Conservation (phyloP, 192 early-diverging fungal species). For the Physocladia obscura region DNA sequence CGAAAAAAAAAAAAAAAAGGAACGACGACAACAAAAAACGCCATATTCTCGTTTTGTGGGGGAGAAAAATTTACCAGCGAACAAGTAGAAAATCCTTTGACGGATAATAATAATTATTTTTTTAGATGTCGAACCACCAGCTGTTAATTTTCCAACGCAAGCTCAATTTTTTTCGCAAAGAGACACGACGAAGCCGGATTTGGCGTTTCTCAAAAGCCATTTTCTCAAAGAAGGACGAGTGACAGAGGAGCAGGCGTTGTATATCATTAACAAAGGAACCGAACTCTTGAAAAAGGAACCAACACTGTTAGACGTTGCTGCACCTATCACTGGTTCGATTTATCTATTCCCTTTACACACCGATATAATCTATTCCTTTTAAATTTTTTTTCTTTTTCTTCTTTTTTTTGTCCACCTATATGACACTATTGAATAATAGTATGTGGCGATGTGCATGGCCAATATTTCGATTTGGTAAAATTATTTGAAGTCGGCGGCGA, state of each 20-base stretch:
- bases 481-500: conserved; percentile 96
- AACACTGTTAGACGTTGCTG: conserved; percentile 84
- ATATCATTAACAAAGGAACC: conserved; percentile 81
- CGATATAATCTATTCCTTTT: no score
- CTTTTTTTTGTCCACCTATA: not conserved
- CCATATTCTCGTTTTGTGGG: not conserved
- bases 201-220: conserved; percentile 82
- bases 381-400: not conserved
- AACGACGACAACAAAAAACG: not conserved
- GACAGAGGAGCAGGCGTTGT: conserved; percentile 87
- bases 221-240: conserved; percentile 92
- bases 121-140: conserved; percentile 61
- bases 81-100: not conserved
- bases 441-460: conserved; percentile 97
- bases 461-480: conserved; percentile 96
- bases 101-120: not conserved
- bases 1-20: not conserved
- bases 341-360: not conserved
- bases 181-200: conserved; percentile 72
- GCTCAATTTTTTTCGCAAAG: conserved; percentile 68
- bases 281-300: conserved; percentile 78
- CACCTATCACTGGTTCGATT: conserved; percentile 81
- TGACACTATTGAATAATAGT: conserved; percentile 47
- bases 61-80: not conserved
- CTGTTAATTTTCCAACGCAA: conserved; percentile 51